phyloP scores from a whole-genome alignment of 345 rosid genomes.

The Euphorbia lathyris region DNA sequence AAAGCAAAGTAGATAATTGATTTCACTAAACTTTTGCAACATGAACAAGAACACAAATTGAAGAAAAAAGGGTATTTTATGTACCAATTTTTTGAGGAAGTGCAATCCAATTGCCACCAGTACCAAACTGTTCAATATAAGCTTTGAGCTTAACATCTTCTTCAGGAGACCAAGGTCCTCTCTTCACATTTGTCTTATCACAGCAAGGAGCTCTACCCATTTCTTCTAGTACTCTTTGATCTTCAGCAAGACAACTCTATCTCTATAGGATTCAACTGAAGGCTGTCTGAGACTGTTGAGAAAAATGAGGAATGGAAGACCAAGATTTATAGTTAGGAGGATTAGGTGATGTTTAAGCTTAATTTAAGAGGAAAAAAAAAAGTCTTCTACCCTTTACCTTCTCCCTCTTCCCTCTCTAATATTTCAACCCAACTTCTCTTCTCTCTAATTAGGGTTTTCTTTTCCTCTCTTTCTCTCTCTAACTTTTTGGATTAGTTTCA shows the following conservation, averaged over 20 bases:
- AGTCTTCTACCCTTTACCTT: constrained; percentile 31
- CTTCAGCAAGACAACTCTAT: neutral
- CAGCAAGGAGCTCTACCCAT: constrained; percentile 99
- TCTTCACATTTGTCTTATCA: constrained; percentile 89
- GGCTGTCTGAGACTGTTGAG: constrained; percentile 19
- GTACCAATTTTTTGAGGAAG: constrained; percentile 96
- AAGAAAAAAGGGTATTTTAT: neutral
- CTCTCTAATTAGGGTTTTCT: constrained; percentile 48
- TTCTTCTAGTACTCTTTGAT: constrained; percentile 1
- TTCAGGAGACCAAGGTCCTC: constrained; percentile 98
- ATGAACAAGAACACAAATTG: neutral
- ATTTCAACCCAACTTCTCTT: constrained; percentile 32
- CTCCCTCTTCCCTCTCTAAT: constrained; percentile 25
- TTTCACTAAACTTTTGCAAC: too few relatives aligned
- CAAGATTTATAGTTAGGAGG: constrained; percentile 44
- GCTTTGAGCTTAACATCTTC: constrained; percentile 93
- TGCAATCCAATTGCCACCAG: constrained; percentile 98
- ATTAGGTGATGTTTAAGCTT: constrained; percentile 27
- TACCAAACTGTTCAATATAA: constrained; percentile 72
- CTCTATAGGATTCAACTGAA: neutral
- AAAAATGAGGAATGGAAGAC: constrained; percentile 24
- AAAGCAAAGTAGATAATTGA: too few relatives aligned
- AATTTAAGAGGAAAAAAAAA: constrained; percentile 29
- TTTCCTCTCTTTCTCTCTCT: constrained; percentile 20
- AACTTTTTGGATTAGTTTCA: constrained; percentile 73